Conservation (phyloP, 208 protist species). For the Acanthamoeba castellanii region DNA sequence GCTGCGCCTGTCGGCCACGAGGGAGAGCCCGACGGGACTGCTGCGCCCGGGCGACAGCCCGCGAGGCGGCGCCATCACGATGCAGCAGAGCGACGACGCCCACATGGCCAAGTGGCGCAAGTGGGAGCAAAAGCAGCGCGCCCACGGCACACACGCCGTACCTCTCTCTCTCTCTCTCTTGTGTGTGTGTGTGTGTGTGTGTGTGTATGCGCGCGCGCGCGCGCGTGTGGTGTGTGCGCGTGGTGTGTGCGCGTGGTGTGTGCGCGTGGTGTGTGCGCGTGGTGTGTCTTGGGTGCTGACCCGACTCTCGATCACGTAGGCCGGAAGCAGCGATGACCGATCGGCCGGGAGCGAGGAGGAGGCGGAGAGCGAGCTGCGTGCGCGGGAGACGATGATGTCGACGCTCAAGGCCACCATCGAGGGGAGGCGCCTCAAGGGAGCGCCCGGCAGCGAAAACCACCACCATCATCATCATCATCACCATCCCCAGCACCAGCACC, state of each 20-base stretch:
- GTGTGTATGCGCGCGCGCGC: too few species aligned
- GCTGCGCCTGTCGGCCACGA: background rate
- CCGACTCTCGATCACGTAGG: too few species aligned
- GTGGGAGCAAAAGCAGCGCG: background rate
- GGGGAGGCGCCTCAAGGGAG: background rate
- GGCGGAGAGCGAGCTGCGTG: background rate
- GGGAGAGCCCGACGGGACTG: background rate
- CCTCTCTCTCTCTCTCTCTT: too few species aligned
- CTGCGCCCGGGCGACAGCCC: too few species aligned
- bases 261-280: background rate
- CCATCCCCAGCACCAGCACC: too few species aligned
- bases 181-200: too few species aligned
- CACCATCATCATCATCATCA: too few species aligned
- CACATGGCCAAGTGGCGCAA: slow-evolving; percentile 35
- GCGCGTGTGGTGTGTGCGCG: too few species aligned
- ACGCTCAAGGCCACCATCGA: background rate
- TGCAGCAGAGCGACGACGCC: background rate
- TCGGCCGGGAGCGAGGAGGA: background rate
- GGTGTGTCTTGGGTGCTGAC: background rate
- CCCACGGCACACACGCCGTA: too few species aligned
- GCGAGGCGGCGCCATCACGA: too few species aligned
- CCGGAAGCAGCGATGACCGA: background rate
- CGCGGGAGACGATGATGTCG: background rate
- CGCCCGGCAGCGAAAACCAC: background rate
- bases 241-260: background rate